phyloP scores from a whole-genome alignment of 1,284 basidiomycete genomes.

The Inonotus obliquus region DNA sequence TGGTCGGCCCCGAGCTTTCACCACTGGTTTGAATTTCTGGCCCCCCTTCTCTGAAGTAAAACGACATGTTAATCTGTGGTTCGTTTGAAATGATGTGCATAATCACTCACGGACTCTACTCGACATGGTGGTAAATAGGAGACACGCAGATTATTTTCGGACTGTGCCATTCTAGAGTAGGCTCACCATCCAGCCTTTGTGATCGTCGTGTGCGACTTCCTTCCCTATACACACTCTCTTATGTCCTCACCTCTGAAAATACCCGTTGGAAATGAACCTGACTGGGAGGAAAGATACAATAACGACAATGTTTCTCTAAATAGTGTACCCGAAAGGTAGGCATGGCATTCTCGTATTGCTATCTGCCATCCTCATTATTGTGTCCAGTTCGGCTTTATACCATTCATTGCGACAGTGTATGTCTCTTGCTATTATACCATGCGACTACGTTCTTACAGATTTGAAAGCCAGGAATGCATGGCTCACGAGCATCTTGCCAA shows the following conservation, averaged over 20 bases:
- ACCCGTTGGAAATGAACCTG: conserved; percentile 48
- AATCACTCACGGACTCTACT: conserved; percentile 69
- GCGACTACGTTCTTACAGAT: not conserved
- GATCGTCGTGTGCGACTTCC: not conserved
- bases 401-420: conserved; percentile 68
- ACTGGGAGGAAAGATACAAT: conserved; percentile 49
- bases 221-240: not conserved
- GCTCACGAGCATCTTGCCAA: conserved; percentile 63
- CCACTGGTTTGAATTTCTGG: conserved; percentile 57
- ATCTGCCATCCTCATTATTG: conserved; percentile 8
- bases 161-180: not conserved
- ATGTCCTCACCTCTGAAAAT: conserved; percentile 33
- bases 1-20: conserved; percentile 46
- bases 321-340: conserved; percentile 52
- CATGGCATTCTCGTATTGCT: not conserved
- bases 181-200: not conserved
- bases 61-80: conserved; percentile 12
- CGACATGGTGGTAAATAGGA: conserved; percentile 43
- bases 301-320: conserved; percentile 36
- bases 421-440: conserved; percentile 20
- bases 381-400: conserved; percentile 45
- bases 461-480: conserved; percentile 60
- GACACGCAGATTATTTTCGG: not conserved
- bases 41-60: conserved; percentile 60
- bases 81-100: not conserved